Evolutionary conservation across 2,329 filamentous ascomycete species (phyloP), one percentile per base, ranked within the genome.

Genomic region (Atkinsonella texensis): DNA sequence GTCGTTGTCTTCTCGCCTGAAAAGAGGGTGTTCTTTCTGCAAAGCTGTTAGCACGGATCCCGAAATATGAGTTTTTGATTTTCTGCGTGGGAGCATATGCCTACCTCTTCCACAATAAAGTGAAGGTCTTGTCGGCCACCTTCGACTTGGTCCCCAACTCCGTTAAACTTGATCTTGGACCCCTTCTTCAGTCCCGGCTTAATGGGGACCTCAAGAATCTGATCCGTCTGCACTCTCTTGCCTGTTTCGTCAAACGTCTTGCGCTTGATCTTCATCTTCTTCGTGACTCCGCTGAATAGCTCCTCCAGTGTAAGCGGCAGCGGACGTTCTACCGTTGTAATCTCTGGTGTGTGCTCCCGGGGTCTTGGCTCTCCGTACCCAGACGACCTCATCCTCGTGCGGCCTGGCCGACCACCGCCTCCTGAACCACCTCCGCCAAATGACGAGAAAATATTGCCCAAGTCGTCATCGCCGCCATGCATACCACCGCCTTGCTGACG

Each of bases 251-350:
- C 93, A 66, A 88, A 97, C 17, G 85, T 89, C 80, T 97, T 97
- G 63, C 91, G 81, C 75, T 95, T 96, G 57, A 97, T 95, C 73
- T 93, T 95, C 78, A 98, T 89, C 77, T 95, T 96, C 80, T 98
- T 98, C 47, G 85, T 89, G 38, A 83, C 81, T 41, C 93, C 93
- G 28, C 78, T 83, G 72, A 81, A 97, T 55, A 97, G 71, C 63
- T 98, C 93, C 68, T 98, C 93, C 35, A 98, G 72, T 2, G 85
- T 81, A 20, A 98, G 73, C 2, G 84, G 81, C 55, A 98, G 68
- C 45, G 86, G 82, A 62, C 87, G 85, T 70, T 97, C 91, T 11
- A 97, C 84, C 1, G 94, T 90, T 0, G 89, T 89, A 17, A 95
- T 87, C 65, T 97, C 91, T 0, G 89, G 87, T 3, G 88, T 88